These are phyloP conservation scores for Boletus subluridellus DNA, from an alignment of 1,284 basidiomycete species.

Conservation along the genomic window DNA sequence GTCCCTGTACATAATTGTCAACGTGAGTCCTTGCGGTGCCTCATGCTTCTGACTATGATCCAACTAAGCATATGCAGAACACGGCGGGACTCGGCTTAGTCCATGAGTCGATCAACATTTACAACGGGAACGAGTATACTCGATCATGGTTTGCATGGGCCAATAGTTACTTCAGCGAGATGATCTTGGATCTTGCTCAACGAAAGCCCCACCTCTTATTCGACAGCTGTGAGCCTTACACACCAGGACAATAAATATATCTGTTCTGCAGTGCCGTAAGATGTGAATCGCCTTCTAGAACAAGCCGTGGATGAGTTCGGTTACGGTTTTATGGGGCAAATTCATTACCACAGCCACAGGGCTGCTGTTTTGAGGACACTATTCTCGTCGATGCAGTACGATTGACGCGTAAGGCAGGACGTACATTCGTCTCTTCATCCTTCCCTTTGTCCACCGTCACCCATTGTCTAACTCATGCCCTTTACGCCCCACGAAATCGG, in stretches of 20 bases:
- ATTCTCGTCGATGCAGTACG: slow-evolving; percentile 15
- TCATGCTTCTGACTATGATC: not conserved
- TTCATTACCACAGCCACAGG: slow-evolving; percentile 25
- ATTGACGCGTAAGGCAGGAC: slow-evolving; percentile 26
- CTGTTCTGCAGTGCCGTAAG: not conserved
- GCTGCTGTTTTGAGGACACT: slow-evolving; percentile 3
- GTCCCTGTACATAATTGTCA: slow-evolving; percentile 59
- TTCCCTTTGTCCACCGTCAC: slow-evolving; percentile 3
- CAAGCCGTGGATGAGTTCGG: not conserved
- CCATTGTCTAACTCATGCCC: slow-evolving; percentile 41
- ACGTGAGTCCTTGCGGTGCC: slow-evolving; percentile 42
- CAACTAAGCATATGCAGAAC: slow-evolving; percentile 43
- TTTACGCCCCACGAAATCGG: slow-evolving; percentile 74
- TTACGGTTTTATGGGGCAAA: not conserved
- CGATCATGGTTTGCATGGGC: slow-evolving; percentile 81
- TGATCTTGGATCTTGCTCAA: slow-evolving; percentile 71
- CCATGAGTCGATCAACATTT: slow-evolving; percentile 70
- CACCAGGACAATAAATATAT: slow-evolving; percentile 36
- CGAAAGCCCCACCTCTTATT: slow-evolving; percentile 70
- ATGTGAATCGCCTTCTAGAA: not conserved
- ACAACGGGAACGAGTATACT: slow-evolving; percentile 58
- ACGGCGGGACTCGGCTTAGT: slow-evolving; percentile 72
- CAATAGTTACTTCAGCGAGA: slow-evolving; percentile 76
- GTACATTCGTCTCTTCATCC: slow-evolving; percentile 3
- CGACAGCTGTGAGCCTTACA: slow-evolving; percentile 50